Base-by-base conservation (phyloP, 2,329 filamentous ascomycete genomes). In the Kalmusia sp. region DNA sequence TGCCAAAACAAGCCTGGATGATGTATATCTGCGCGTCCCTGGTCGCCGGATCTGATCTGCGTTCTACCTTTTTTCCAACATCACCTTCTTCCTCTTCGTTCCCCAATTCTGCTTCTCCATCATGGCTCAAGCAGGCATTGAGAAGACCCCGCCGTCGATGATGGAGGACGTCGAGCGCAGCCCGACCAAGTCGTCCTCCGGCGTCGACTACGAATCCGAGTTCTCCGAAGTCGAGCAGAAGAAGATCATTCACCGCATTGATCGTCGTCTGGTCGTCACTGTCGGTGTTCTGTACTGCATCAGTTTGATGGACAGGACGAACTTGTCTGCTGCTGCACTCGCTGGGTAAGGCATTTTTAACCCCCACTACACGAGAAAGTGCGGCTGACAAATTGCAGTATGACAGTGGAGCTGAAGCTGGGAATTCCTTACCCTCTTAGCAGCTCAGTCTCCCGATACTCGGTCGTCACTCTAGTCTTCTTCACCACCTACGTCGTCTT, bases 301-400 rank as follows among this genome's bases (percentile, higher is more conserved):
- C 63, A 88, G 84, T 59, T 76, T 93, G 54, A 90, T 93, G 85
- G 91, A 95, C 68, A 81, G 91, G 27, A 91, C 88, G 2, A 93
- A 93, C 72, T 76, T 93, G 69, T 84, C 84, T n/a, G 80, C 84
- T 19, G 90, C 89, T 34, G 84, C 84, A 39, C 88, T 93, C 69
- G 90, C 91, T 17, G 90, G 82, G 80, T 82, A 65, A 50, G 69
- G 27, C 22, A 4, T 15, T 54, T n/a, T 52, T 30, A 49, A 49
- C 24, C 6, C 22, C 12, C 30, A 27, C 17, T 15, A 6, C n/a
- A 17, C 24, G 24, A 8, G 8, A 31, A 24, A 22, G 24, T 15
- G 17, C 33, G 15, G 19, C 65, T 79, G 48, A 72, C 33, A 2
- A n/a, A 19, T 19, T 28, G 21, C 24, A 76, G 74, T 24, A 80